Percentiles rank a stretch among this genome's conserved stretches.
These are phyloP conservation scores for Solanum chacoense DNA, from an alignment of 305 asterid species.

Conservation along the genomic window DNA sequence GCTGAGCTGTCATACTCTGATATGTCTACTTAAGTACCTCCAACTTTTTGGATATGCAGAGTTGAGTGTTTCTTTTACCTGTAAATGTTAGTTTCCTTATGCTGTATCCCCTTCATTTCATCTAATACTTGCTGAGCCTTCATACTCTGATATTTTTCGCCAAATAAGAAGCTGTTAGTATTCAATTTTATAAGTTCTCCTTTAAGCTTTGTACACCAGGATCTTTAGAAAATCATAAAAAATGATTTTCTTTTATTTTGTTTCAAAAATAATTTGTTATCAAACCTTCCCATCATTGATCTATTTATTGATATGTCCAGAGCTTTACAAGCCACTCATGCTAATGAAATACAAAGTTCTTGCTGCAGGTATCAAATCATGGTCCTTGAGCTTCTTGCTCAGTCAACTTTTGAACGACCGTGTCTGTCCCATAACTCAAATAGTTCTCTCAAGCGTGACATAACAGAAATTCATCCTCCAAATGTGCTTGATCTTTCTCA, in stretches of 20 bases:
- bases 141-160: not conserved
- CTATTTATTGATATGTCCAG: not conserved
- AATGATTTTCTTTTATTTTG: not conserved
- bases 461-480: constrained; percentile 81
- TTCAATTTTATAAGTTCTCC: not conserved
- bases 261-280: not conserved
- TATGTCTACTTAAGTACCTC: not conserved
- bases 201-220: not conserved
- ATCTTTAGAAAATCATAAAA: not conserved
- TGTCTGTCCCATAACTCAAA: constrained; percentile 41
- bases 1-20: not conserved
- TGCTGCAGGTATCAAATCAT: constrained; percentile 67
- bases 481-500: constrained; percentile 70
- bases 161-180: not conserved
- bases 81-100: not conserved
- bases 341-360: not conserved
- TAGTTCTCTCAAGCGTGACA: constrained; percentile 29
- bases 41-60: not conserved
- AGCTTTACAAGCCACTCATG: not conserved
- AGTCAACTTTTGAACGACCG: constrained; percentile 45
- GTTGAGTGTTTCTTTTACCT: not conserved
- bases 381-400: constrained; percentile 72
- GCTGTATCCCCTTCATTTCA: not conserved
- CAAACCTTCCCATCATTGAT: not conserved
- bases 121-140: not conserved